phyloP scores from a whole-genome alignment of 768 basidiomycete genomes.

The Pisolithus marmoratus region DNA sequence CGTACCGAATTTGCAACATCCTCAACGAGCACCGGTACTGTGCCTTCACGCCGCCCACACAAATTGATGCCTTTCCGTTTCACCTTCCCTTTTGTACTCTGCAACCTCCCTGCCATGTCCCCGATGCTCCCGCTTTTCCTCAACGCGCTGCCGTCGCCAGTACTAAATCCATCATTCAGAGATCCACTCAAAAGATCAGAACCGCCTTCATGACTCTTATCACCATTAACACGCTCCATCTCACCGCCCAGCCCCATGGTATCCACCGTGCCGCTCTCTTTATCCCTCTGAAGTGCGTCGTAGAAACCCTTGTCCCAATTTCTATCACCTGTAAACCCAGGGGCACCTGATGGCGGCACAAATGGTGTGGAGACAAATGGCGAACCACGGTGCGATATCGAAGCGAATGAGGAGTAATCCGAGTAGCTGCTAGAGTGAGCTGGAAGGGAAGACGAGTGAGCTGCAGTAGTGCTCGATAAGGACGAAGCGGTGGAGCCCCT shows the following conservation, averaged over 20 bases:
- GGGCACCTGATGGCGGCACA: conserved; percentile 59
- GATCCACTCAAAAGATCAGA: neutral
- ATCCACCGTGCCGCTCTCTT: conserved; percentile 33
- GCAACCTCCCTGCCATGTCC: neutral
- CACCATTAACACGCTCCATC: conserved; percentile 13
- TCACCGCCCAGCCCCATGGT: conserved; percentile 41
- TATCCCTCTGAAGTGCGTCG: conserved; percentile 39
- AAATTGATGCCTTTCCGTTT: conserved; percentile 45
- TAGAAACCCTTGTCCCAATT: conserved; percentile 67
- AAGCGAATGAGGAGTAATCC: conserved; percentile 5
- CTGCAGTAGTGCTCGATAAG: neutral
- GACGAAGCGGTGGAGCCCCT: neutral
- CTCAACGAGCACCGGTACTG: conserved; percentile 44
- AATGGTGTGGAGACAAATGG: conserved; percentile 46
- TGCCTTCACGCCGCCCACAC: conserved; percentile 50
- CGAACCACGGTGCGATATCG: conserved; percentile 36
- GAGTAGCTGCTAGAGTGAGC: conserved; percentile 7
- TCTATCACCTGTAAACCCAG: conserved; percentile 65
- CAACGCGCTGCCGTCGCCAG: too few species aligned
- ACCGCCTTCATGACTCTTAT: conserved; percentile 5
- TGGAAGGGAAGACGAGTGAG: conserved; percentile 20
- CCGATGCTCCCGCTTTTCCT: neutral
- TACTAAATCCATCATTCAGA: neutral
- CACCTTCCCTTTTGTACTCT: neutral
- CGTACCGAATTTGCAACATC: conserved; percentile 59